Evolutionary conservation across 768 basidiomycete species (phyloP), one percentile per base, ranked within the genome.

Genomic region (Phanerodontia chrysosporium): DNA sequence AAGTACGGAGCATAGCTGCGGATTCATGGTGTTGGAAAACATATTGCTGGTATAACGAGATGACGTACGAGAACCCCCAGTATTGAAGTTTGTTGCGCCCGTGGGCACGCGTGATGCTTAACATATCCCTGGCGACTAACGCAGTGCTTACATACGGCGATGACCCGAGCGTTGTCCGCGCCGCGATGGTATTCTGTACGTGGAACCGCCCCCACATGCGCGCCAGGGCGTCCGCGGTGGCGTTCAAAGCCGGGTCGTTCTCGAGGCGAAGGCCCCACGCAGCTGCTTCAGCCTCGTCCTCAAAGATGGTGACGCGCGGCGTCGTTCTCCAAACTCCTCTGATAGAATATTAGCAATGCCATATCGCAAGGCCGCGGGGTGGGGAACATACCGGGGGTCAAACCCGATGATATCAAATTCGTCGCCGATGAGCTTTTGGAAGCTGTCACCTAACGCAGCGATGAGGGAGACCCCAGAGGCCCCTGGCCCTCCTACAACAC

Each of bases 81-180:
- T 70, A 73, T 32, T 68, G 62, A 42, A 73, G 58, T 60, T 67
- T 68, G 24, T 72, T 69, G 24, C 57, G 54, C 1, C 72, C 71
- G 22, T 69, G 66, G 27, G 67, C 66, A 35, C 65, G 52, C 1
- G 58, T 60, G 48, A 73, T 73, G 39, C 63, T 52, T 25, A 73
- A 58, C 72, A 73, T 71, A 55, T 73, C 72, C n/a, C 66, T 60
- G 7, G 72, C 67, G 14, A 71, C 69, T 22, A 62, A 48, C 28
- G 67, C 61, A 3, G 72, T 73, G 45, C 65, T 60, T 60, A 67
- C 69, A 62, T 61, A 67, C 45, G 30, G 57, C 21, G 58, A 18
- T 1, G 46, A 24, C 8, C 39, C 36, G 6, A 2, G 9, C 39
- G 42, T 22, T 2, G 25, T 36, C 39, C 21, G 1, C 1, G 7